Conservation (phyloP, 148 eudicot genomes). For the Rhododendron simsii region DNA sequence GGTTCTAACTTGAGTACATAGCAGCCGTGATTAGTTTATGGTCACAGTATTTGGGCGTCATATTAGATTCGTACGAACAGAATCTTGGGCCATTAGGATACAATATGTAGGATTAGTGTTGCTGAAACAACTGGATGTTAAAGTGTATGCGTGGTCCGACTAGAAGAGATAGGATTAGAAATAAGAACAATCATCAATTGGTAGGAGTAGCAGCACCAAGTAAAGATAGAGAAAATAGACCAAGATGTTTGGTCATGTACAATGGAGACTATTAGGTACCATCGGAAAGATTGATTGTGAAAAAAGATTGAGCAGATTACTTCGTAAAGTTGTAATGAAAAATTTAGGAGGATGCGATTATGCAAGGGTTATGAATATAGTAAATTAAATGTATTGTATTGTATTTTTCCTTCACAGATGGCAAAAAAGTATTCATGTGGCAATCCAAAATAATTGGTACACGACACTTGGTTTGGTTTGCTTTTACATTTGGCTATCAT, state of each 20-base stretch:
- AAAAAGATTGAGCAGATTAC: not conserved
- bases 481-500: not conserved
- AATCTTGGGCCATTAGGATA: not conserved
- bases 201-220: not conserved
- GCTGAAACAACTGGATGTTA: not conserved
- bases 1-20: not conserved
- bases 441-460: not conserved
- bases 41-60: not conserved
- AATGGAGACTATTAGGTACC: not conserved
- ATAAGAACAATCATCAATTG: not conserved
- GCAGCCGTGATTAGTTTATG: not conserved
- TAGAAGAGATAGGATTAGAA: not conserved
- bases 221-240: not conserved
- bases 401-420: not conserved
- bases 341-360: not conserved
- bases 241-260: not conserved
- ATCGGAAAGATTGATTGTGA: not conserved
- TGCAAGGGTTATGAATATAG: not conserved
- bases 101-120: not conserved
- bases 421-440: not conserved
- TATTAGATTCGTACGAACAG: not conserved
- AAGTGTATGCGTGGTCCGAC: not conserved
- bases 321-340: not conserved
- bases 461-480: not conserved
- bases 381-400: not conserved